A percentile compares a stretch with the other conserved stretches of the same genome.
Conservation (phyloP, 2,329 filamentous ascomycete genomes). For the Coniochaeta sp. region DNA sequence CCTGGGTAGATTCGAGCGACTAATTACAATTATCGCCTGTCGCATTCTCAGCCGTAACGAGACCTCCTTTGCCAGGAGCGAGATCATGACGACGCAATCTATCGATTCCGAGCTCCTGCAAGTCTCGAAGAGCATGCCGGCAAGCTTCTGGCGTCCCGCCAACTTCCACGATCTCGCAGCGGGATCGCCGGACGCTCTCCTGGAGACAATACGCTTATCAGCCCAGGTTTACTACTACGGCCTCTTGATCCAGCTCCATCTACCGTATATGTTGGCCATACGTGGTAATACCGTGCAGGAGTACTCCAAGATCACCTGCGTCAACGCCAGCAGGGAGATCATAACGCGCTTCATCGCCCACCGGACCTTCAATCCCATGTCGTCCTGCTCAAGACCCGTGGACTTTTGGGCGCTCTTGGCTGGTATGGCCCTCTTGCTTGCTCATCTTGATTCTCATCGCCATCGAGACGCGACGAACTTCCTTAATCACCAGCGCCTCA, state of each 20-base stretch:
- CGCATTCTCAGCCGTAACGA: slow-evolving; percentile 25
- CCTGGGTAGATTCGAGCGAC: slow-evolving; percentile 21
- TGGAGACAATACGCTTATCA: slow-evolving; percentile 14
- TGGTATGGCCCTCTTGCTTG: slow-evolving; percentile 26
- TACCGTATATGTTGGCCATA: slow-evolving; percentile 21
- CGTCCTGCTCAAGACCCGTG: slow-evolving; percentile 19
- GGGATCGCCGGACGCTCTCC: slow-evolving; percentile 10
- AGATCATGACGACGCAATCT: slow-evolving; percentile 13
- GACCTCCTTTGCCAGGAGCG: slow-evolving; percentile 5
- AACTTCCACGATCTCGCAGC: slow-evolving; percentile 9
- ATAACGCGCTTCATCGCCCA: slow-evolving; percentile 23
- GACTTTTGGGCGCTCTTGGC: slow-evolving; percentile 30
- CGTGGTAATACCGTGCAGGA: slow-evolving; percentile 8
- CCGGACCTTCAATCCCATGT: slow-evolving; percentile 18
- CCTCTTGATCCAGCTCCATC: slow-evolving; percentile 23
- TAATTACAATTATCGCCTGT: slow-evolving; percentile 19
- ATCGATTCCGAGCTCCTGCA: slow-evolving; percentile 19
- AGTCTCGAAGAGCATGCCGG: slow-evolving; percentile 15
- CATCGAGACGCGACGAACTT: slow-evolving; percentile 15
- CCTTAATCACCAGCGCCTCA: slow-evolving; percentile 26
- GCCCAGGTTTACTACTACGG: slow-evolving; percentile 23
- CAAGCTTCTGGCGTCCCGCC: slow-evolving; percentile 19
- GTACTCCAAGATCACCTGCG: slow-evolving; percentile 24
- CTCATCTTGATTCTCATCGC: slow-evolving; percentile 23
- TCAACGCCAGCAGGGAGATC: slow-evolving; percentile 27